Percentiles rank a stretch among this genome's conserved stretches.
Evolutionary conservation across 768 basidiomycete genomes (phyloP).

Genomic region (Candolleomyces efflorescens): DNA sequence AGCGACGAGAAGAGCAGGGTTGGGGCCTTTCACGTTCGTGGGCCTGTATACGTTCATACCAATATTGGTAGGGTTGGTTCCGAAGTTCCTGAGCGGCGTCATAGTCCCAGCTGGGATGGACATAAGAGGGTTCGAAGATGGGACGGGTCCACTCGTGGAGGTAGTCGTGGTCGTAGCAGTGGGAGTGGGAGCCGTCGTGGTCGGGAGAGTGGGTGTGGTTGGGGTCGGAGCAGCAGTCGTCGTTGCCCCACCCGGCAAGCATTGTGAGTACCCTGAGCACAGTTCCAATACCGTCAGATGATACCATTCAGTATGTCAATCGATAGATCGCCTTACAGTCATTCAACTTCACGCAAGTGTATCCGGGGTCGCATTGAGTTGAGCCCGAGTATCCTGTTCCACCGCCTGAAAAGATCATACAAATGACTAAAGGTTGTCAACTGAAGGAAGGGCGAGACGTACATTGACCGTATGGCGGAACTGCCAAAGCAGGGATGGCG

Average conservation of each 20-base stretch:
- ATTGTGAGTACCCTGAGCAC: conserved; percentile 4
- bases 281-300: too few relatives aligned
- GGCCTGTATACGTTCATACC: conserved; percentile 43
- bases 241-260: conserved; percentile 1
- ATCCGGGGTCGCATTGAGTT: conserved; percentile 3
- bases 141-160: neutral
- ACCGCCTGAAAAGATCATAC: neutral
- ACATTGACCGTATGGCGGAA: conserved; percentile 8
- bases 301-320: neutral
- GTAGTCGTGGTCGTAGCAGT: neutral
- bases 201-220: neutral
- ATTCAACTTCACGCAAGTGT: conserved; percentile 1
- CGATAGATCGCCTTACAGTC: neutral
- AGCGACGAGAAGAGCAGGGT: conserved; percentile 45
- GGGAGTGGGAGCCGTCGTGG: neutral
- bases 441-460: neutral
- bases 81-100: conserved; percentile 30
- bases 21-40: conserved; percentile 23
- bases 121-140: neutral
- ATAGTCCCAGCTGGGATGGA: conserved; percentile 5
- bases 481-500: neutral
- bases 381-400: conserved; percentile 4
- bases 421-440: neutral
- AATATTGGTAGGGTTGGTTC: conserved; percentile 49
- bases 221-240: neutral